Evolutionary conservation across 768 basidiomycete species (phyloP), one percentile per base, ranked within the genome.

Genomic region (Phanerochaete sordida): DNA sequence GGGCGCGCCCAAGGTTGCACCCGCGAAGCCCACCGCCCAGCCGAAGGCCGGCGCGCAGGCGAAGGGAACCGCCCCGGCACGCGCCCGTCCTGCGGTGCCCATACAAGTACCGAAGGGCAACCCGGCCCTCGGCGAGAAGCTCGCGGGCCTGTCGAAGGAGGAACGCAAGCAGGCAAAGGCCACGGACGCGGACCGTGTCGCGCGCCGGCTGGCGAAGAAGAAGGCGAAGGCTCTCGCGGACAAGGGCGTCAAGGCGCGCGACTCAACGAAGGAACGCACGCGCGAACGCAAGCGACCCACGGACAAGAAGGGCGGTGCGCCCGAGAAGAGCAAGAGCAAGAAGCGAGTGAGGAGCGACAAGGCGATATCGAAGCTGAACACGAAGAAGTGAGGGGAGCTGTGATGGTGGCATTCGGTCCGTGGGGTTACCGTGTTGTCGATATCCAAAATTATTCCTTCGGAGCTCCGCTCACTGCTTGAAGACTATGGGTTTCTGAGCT

Each of bases 181-280:
- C 2, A 68, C 81, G 24, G 88, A 98, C 71, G 79, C 85, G 1
- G 92, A 91, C 60, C 87, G 96, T 27, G 78, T 93, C 44, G 90
- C 88, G 44, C 78, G 96, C 50, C 79, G 96, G 59, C 70, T 95
- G 72, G 93, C 91, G 44, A 97, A 98, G 84, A 97, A 97, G 76
- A 90, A 89, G 73, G 82, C 85, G 33, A 79, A 87, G 64, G 71
- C 77, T 39, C 78, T 90, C 69, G 73, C 68, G 26, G 73, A 76
- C 56, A 69, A 74, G 63, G 76, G 73, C 26, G 72, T 77, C 4
- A 73, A 74, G 59, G 49, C 69, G 27, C 69, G 72, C 59, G 53
- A 54, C 6, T 24, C 21, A 3, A 74, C 67, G 26, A 82, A 79
- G 68, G 78, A 80, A 19, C 72, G 81, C 52, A 78, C 79, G 61